Evolutionary conservation across 139 green algal species (phyloP).

Genomic region (Tetraselmis chui): DNA sequence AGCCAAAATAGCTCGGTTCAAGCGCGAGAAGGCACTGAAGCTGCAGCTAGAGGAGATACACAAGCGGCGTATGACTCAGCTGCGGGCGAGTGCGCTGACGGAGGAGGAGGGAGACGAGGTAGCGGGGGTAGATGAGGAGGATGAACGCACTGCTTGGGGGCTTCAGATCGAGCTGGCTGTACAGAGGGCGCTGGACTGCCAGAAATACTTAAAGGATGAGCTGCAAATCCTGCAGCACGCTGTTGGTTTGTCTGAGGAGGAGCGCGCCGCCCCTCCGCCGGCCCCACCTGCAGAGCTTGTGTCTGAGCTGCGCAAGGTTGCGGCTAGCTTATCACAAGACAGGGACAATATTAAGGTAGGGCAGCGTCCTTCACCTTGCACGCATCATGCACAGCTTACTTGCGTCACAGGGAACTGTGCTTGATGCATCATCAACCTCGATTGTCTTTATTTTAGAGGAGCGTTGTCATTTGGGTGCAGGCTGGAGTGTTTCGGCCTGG

Average conservation of each 20-base stretch:
- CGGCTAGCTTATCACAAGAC: background rate
- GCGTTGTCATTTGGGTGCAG: too few relatives aligned
- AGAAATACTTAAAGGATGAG: conserved; percentile 44
- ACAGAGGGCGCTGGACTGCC: conserved; percentile 26
- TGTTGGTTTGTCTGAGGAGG: conserved; percentile 16
- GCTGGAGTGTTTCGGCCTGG: conserved; percentile 64
- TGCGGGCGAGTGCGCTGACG: conserved; percentile 6
- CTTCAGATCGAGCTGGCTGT: conserved; percentile 32
- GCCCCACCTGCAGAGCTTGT: conserved; percentile 22
- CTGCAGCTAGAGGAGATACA: conserved; percentile 27
- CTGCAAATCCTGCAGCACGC: conserved; percentile 41
- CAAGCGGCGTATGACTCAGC: conserved; percentile 8
- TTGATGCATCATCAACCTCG: too few relatives aligned
- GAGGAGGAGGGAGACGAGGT: conserved; percentile 15
- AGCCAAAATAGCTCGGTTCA: conserved; percentile 57
- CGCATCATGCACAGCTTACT: too few relatives aligned
- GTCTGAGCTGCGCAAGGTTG: conserved; percentile 17
- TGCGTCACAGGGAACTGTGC: too few relatives aligned
- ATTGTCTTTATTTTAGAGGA: too few relatives aligned
- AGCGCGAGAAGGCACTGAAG: conserved; percentile 35
- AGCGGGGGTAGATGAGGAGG: conserved; percentile 38
- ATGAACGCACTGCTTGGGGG: conserved; percentile 39
- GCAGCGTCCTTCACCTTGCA: too few relatives aligned
- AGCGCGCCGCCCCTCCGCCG: conserved; percentile 17
- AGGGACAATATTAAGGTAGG: too few relatives aligned